A percentile compares a stretch with the other conserved stretches of the same genome.
phyloP scores from a whole-genome alignment of 2,329 filamentous ascomycete genomes.

The Diatrype stigma region DNA sequence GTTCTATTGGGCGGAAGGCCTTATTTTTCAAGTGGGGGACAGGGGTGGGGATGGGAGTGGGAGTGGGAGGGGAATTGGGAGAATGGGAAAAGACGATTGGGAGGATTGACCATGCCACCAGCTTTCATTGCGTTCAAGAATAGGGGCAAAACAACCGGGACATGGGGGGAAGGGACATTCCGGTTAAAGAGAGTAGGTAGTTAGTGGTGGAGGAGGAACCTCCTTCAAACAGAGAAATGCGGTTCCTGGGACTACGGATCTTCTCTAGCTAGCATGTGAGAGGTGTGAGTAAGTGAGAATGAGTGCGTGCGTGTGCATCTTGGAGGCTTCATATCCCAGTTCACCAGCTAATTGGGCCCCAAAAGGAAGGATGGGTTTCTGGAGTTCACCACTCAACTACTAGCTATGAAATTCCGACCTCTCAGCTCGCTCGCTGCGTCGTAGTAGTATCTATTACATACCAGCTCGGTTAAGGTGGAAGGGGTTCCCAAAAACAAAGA shows the following conservation, averaged over 20 bases:
- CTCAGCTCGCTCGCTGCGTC: neutral
- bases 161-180: neutral
- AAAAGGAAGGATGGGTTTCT: too few species aligned
- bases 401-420: too few species aligned
- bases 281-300: too few species aligned
- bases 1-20: neutral
- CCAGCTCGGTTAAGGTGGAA: neutral
- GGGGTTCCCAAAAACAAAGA: too few species aligned
- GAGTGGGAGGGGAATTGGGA: neutral
- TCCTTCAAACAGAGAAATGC: too few species aligned
- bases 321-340: too few species aligned
- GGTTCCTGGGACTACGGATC: too few species aligned
- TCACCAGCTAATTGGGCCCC: too few species aligned
- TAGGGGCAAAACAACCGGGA: neutral
- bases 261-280: too few species aligned
- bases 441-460: neutral
- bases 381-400: too few species aligned
- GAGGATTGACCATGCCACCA: neutral
- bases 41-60: too few species aligned
- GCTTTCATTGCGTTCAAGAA: conserved; percentile 1
- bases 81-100: neutral
- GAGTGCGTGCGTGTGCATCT: too few species aligned
- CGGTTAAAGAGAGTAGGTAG: neutral
- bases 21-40: neutral
- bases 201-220: neutral